Percentiles rank a stretch among this genome's conserved stretches.
phyloP scores from a whole-genome alignment of 768 basidiomycete genomes.

The Boletus sensibilis region DNA sequence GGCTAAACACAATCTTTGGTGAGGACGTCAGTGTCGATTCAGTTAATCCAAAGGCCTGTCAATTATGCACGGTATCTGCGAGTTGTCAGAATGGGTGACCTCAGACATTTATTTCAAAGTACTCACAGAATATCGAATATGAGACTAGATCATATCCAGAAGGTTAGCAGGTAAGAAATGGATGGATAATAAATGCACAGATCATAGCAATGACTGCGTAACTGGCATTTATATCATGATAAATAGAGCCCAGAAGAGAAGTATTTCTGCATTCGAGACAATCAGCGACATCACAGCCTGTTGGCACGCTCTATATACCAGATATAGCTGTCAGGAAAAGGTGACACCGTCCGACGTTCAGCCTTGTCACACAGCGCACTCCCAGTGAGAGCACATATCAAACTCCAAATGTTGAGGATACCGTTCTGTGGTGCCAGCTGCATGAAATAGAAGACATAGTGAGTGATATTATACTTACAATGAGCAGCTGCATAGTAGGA shows the following conservation, averaged over 20 bases:
- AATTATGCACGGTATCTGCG: conserved; percentile 31
- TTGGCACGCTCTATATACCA: conserved; percentile 29
- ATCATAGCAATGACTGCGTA: conserved; percentile 48
- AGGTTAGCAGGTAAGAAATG: not conserved
- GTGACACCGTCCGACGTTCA: conserved; percentile 47
- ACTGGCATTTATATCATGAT: conserved; percentile 29
- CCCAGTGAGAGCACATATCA: conserved; percentile 48
- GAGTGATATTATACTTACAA: conserved; percentile 29
- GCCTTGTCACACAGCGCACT: conserved; percentile 47
- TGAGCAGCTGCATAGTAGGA: conserved; percentile 37
- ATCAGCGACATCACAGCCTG: conserved; percentile 28
- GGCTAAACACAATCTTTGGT: conserved; percentile 36
- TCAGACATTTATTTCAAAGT: not conserved
- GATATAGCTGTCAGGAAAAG: conserved; percentile 48
- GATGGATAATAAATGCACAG: conserved; percentile 27
- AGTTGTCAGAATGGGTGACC: not conserved
- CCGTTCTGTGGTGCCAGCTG: conserved; percentile 42
- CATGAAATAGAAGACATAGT: not conserved
- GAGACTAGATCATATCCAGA: conserved; percentile 26
- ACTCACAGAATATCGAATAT: conserved; percentile 38
- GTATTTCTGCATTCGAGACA: conserved; percentile 38
- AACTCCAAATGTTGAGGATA: conserved; percentile 51
- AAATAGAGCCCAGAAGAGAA: conserved; percentile 38
- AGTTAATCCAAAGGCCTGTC: not conserved
- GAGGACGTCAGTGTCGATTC: not conserved